A percentile compares a stretch with the other conserved stretches of the same genome.
phyloP scores from a whole-genome alignment of 2,329 filamentous ascomycete species.

The Alternaria gaisen region DNA sequence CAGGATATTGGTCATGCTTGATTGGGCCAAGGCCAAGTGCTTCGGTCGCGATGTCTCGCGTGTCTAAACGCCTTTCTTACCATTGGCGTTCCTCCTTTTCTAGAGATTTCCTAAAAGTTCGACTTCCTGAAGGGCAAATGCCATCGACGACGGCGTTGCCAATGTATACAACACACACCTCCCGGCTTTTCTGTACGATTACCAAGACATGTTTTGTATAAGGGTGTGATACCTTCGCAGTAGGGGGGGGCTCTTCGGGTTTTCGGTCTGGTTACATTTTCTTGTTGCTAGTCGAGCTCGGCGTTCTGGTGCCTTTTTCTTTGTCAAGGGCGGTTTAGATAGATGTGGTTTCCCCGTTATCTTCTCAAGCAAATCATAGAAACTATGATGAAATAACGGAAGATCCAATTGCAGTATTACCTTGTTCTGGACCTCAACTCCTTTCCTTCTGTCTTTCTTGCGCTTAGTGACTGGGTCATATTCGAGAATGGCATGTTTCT shows the following conservation, averaged over 20 bases:
- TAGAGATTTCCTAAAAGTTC: conserved; percentile 14
- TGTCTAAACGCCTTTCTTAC: conserved; percentile 55
- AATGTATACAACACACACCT: conserved; percentile 8
- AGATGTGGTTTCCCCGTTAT: not conserved
- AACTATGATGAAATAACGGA: not conserved
- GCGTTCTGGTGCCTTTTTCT: conserved; percentile 7
- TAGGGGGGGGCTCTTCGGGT: conserved; percentile 1
- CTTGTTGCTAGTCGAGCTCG: conserved; percentile 17
- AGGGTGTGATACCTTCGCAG: conserved; percentile 12
- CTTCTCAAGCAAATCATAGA: not conserved
- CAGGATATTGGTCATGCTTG: conserved; percentile 87
- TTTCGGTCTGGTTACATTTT: conserved; percentile 9
- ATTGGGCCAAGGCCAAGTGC: conserved; percentile 96
- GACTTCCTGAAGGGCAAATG: conserved; percentile 2
- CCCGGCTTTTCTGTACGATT: conserved; percentile 15
- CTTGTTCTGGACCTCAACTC: not conserved
- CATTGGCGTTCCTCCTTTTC: not conserved
- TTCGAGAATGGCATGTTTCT: not conserved
- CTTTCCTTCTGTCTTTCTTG: not conserved
- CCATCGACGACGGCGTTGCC: not conserved
- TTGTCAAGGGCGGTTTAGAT: not conserved
- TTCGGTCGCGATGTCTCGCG: conserved; percentile 95
- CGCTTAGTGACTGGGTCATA: not conserved
- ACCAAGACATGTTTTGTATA: conserved; percentile 19
- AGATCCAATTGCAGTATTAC: not conserved